These are phyloP conservation scores for Pseudogymnoascus sp. DNA, from an alignment of 2,329 filamentous ascomycete genomes.

Conservation along the genomic window DNA sequence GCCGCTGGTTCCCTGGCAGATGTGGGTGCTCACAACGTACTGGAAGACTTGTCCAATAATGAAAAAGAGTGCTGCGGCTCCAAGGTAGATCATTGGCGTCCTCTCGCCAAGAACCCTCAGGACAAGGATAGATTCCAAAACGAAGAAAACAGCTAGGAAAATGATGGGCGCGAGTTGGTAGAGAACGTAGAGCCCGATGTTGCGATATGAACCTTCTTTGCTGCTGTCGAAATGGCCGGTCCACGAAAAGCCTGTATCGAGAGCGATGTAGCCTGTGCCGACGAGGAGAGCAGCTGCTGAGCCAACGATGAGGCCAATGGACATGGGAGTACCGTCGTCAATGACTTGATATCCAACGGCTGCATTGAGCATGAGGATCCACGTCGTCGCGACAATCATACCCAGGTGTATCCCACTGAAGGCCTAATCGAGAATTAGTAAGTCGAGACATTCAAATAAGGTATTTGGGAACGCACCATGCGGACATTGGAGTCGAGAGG, in stretches of 20 bases:
- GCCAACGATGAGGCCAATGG: constrained; percentile 61
- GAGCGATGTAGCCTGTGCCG: constrained; percentile 88
- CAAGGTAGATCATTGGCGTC: constrained; percentile 85
- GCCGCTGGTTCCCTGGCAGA: constrained; percentile 73
- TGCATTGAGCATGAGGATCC: constrained; percentile 87
- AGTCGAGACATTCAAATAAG: not conserved
- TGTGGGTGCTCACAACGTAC: constrained; percentile 83
- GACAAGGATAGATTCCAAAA: constrained; percentile 76
- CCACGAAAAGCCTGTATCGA: constrained; percentile 85
- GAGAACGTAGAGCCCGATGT: constrained; percentile 84
- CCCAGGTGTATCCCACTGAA: constrained; percentile 89
- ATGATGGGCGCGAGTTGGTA: constrained; percentile 85
- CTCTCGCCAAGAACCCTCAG: constrained; percentile 77
- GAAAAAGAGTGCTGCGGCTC: constrained; percentile 67
- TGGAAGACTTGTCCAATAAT: constrained; percentile 92
- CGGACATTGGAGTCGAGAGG: constrained; percentile 63
- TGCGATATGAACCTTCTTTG: constrained; percentile 51
- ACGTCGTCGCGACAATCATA: constrained; percentile 76
- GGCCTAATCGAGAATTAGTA: constrained; percentile 40
- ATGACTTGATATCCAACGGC: constrained; percentile 87
- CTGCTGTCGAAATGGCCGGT: constrained; percentile 67
- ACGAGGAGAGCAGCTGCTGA: constrained; percentile 70
- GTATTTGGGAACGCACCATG: constrained; percentile 46
- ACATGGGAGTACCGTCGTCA: constrained; percentile 84
- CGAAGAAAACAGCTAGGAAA: constrained; percentile 80